Base-by-base conservation (phyloP, 371 early-diverging fungal genomes). In the Catenaria anguillulae region DNA sequence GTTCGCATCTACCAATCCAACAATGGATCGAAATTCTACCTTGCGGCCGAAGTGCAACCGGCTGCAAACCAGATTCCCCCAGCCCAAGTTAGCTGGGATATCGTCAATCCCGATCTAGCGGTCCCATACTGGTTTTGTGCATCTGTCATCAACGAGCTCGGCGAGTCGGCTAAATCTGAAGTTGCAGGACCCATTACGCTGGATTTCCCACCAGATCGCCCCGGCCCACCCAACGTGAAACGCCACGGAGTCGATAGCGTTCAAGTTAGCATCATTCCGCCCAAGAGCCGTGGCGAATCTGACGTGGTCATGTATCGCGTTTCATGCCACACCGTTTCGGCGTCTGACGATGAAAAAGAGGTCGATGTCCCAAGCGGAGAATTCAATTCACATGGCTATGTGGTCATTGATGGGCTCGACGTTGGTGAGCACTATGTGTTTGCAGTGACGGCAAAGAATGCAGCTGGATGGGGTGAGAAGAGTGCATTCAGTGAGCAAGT, bases 111-210 rank as follows among this genome's bases (percentile, higher is more conserved):
- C n/a, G n/a, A n/a, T 37, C 54, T 68, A 24, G 68, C 61, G 23
- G 68, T 67, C 3, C 50, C 62, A 29, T 69, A 72, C 63, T 76
- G 66, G 59, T 76, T 74, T 64, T 64, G 60, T 48, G 65, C 73
- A 19, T 67, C 70, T 4, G 68, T 74, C 24, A 35, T 62, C 21
- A 62, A 62, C 42, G 55, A 42, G 0, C 29, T 54, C 42, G 62
- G 62, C 21, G 62, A 62, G 21, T 34, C 37, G 24, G 55, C 55
- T 12, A n/a, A 36, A 35, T 46, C 46, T n/a, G 24, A 0, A 10
- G 13, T 21, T 0, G 34, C 24, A 2, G 35, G 61, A 1, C 40
- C 34, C 31, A 19, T 31, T 12, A 10, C 23, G 33, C 31, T 50
- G 17, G 62, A 62, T 24, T 52, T 62, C 17, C 12, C 35, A 13